Conservation (phyloP, 2,329 filamentous ascomycete species). For the Pseudogymnoascus verrucosus region DNA sequence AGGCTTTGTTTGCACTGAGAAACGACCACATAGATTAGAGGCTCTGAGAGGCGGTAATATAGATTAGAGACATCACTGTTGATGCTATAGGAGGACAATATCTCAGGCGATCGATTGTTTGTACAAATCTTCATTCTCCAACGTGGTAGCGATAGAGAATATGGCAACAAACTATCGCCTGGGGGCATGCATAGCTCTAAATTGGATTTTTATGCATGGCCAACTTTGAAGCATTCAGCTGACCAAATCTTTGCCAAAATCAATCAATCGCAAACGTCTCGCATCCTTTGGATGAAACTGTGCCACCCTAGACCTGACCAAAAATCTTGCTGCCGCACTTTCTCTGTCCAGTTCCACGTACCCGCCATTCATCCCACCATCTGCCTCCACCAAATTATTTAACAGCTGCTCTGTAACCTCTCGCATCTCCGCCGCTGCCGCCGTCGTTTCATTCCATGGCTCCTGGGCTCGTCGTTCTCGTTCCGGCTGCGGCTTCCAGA, state of each 20-base stretch:
- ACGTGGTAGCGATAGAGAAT: not conserved
- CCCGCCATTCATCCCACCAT: conserved; percentile 45
- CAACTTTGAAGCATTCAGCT: conserved; percentile 30
- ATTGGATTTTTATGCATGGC: not conserved
- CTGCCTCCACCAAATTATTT: conserved; percentile 47
- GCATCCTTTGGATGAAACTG: conserved; percentile 59
- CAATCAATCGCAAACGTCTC: conserved; percentile 48
- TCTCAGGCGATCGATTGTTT: not conserved
- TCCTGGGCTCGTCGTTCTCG: conserved; percentile 13
- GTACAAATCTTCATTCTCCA: not conserved
- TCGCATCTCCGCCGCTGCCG: conserved; percentile 51
- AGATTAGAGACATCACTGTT: not conserved
- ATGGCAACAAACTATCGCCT: not conserved
- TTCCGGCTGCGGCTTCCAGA: conserved; percentile 38
- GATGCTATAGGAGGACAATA: not conserved
- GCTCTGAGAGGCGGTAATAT: not conserved
- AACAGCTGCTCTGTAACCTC: conserved; percentile 52
- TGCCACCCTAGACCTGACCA: conserved; percentile 57
- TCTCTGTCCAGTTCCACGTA: conserved; percentile 53
- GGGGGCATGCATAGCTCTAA: not conserved
- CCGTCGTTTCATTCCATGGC: conserved; percentile 28
- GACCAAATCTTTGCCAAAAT: conserved; percentile 57
- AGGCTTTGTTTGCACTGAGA: conserved; percentile 66
- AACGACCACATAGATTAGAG: conserved; percentile 55
- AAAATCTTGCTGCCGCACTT: conserved; percentile 54